Evolutionary conservation across 768 basidiomycete genomes (phyloP).

Genomic region (Dacryopinax spathularia): DNA sequence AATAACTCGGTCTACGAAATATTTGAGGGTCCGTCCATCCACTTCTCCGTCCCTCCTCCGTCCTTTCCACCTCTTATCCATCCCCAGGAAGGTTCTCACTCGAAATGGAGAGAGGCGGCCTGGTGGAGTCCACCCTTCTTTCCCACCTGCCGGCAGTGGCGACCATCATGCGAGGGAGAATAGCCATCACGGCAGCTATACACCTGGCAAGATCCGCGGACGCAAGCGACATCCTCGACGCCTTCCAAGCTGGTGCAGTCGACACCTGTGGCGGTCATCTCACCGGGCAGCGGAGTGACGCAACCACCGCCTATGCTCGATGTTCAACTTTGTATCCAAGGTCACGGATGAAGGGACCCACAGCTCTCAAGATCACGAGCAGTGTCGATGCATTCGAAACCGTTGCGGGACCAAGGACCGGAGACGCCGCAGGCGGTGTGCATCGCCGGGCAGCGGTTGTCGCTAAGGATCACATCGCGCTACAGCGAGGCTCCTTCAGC

Average conservation of each 20-base stretch:
- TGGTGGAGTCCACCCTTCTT: not conserved
- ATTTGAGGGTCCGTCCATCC: not conserved
- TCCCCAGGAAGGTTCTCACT: not conserved
- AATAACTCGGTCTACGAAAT: not conserved
- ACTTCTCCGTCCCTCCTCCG: not conserved
- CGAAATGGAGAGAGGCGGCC: not conserved
- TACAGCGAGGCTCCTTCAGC: not conserved
- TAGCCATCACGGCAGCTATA: not conserved
- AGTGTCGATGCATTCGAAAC: not conserved
- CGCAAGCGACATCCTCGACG: not conserved
- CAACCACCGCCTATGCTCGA: not conserved
- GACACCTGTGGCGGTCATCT: not conserved
- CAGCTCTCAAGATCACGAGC: not conserved
- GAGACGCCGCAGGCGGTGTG: not conserved
- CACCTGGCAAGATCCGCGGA: not conserved
- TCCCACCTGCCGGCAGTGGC: not conserved
- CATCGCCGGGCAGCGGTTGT: not conserved
- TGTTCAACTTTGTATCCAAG: no score
- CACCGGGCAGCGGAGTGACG: not conserved
- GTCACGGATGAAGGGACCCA: no score
- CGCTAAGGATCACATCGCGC: not conserved
- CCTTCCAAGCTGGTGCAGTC: not conserved
- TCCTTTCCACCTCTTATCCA: not conserved
- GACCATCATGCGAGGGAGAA: not conserved
- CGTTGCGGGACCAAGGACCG: not conserved